phyloP scores from a whole-genome alignment of 75 land plant genomes.

The Larix kaempferi region DNA sequence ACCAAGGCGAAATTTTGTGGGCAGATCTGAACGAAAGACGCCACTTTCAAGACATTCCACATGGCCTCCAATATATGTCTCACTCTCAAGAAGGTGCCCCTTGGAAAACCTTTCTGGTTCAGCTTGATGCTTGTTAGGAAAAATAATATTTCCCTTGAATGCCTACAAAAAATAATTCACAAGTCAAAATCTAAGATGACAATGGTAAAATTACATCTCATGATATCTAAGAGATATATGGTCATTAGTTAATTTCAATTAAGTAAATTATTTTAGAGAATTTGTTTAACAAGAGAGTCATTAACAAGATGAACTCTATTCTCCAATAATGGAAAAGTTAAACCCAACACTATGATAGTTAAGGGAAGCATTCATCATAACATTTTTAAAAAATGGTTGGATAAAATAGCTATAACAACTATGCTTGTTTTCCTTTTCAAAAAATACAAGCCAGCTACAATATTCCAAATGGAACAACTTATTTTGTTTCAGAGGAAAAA shows the following conservation, averaged over 20 bases:
- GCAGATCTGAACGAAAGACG: constrained; percentile 96
- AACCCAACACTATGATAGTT: background rate
- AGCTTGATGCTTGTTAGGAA: constrained; percentile 93
- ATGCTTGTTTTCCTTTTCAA: background rate
- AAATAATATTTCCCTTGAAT: constrained; percentile 90
- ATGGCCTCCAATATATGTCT: constrained; percentile 98
- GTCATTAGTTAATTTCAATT: background rate
- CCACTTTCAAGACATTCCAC: constrained; percentile 99
- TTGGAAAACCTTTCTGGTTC: constrained; percentile 86
- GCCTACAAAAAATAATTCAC: constrained; percentile 48
- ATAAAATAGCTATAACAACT: background rate
- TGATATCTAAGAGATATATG: background rate
- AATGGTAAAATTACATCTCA: background rate
- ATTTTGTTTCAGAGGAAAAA: background rate
- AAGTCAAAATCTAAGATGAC: background rate
- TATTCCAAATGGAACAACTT: background rate
- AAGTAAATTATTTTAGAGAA: background rate
- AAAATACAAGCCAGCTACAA: background rate
- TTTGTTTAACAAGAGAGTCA: background rate
- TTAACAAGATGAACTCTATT: background rate
- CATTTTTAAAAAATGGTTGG: background rate
- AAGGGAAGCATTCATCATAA: background rate
- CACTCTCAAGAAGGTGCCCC: constrained; percentile 88
- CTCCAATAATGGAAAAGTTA: background rate
- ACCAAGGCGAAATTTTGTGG: constrained; percentile 90